Conservation (phyloP, 225 moss, liverwort and hornwort genomes). For the Lunularia cruciata region DNA sequence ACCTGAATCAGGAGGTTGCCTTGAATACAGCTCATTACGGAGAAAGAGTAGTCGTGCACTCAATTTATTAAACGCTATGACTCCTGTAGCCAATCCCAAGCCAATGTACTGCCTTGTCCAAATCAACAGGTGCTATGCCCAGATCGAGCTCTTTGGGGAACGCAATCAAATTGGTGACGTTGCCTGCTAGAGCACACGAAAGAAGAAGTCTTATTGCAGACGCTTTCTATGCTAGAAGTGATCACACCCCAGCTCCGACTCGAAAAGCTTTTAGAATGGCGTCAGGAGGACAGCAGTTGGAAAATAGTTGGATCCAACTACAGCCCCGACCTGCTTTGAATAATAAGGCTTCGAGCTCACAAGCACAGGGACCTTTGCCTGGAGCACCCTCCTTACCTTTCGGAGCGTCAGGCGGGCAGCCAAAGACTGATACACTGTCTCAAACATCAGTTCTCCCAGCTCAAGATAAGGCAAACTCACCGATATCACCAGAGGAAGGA, state of each 20-base stretch:
- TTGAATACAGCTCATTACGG: too few relatives aligned
- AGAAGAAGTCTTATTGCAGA: conserved; percentile 26
- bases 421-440: neutral
- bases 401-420: neutral
- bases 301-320: conserved; percentile 1
- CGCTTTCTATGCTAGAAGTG: conserved; percentile 31
- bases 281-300: conserved; percentile 11
- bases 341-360: neutral
- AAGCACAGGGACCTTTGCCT: conserved; percentile 3
- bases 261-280: neutral
- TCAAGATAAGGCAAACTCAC: neutral
- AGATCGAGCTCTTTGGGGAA: too few relatives aligned
- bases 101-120: too few relatives aligned
- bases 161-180: neutral
- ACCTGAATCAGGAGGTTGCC: too few relatives aligned
- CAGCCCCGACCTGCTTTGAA: neutral
- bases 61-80: too few relatives aligned
- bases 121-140: too few relatives aligned
- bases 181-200: conserved; percentile 17
- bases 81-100: too few relatives aligned
- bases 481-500: neutral
- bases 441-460: neutral
- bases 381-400: conserved; percentile 3
- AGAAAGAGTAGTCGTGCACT: too few relatives aligned
- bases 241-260: neutral